Evolutionary conservation across 495 filamentous ascomycete genomes (phyloP).

Genomic region (Aspergillus heteromorphus): DNA sequence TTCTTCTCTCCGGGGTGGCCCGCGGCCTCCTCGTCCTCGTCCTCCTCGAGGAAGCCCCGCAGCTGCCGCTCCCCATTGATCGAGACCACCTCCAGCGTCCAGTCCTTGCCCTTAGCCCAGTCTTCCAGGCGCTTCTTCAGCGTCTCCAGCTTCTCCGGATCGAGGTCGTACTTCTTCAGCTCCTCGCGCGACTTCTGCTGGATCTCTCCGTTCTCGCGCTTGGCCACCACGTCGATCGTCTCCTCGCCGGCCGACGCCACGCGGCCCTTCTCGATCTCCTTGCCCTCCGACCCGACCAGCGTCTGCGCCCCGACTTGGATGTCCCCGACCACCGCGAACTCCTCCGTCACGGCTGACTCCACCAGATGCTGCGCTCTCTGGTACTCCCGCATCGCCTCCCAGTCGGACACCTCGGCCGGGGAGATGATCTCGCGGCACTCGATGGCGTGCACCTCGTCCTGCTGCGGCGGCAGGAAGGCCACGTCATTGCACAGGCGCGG

Average conservation of each 20-base stretch:
- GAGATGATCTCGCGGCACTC: slow-evolving; percentile 67
- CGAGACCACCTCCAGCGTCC: slow-evolving; percentile 44
- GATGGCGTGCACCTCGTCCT: slow-evolving; percentile 71
- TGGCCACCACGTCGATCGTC: slow-evolving; percentile 48
- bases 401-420: slow-evolving; percentile 51
- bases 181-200: slow-evolving; percentile 52
- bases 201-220: slow-evolving; percentile 53
- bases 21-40: slow-evolving; percentile 30
- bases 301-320: slow-evolving; percentile 55
- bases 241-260: slow-evolving; percentile 36
- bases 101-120: slow-evolving; percentile 38
- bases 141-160: slow-evolving; percentile 59
- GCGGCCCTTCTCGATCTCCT: slow-evolving; percentile 48
- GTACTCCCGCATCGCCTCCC: slow-evolving; percentile 49
- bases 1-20: neutral
- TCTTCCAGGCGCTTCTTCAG: slow-evolving; percentile 51
- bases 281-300: slow-evolving; percentile 52
- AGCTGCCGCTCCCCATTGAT: slow-evolving; percentile 47
- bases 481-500: slow-evolving; percentile 88
- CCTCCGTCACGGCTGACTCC: slow-evolving; percentile 21
- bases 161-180: slow-evolving; percentile 64
- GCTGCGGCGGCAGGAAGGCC: slow-evolving; percentile 82
- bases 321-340: slow-evolving; percentile 50
- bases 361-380: slow-evolving; percentile 34
- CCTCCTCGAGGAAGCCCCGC: slow-evolving; percentile 33